phyloP scores from a whole-genome alignment of 306 rosid species.

The Cicer pinnatifidum region DNA sequence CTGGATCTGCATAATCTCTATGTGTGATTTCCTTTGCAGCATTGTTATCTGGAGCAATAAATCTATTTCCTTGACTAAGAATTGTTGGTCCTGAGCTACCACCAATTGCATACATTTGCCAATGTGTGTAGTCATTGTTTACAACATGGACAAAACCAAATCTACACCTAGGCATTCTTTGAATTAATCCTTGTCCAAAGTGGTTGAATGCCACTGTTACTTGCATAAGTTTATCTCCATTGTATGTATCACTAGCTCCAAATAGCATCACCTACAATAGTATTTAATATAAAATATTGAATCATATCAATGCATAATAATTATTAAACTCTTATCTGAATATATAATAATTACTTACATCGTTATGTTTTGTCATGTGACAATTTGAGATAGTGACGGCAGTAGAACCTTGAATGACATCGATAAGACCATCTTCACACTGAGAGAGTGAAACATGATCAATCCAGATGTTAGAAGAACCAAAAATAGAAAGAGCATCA shows the following conservation, averaged over 20 bases:
- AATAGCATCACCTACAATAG: conserved; percentile 39
- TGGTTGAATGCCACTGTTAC: conserved; percentile 47
- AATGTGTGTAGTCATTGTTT: conserved; percentile 84
- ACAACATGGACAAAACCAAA: conserved; percentile 74
- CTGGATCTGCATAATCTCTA: neutral
- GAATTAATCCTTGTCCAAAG: conserved; percentile 43
- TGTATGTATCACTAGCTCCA: conserved; percentile 14
- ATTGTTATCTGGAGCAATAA: conserved; percentile 63
- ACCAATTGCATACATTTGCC: conserved; percentile 90
- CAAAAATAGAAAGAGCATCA: conserved; percentile 44
- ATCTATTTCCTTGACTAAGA: conserved; percentile 83
- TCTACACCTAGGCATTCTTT: conserved; percentile 52
- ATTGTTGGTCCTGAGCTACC: conserved; percentile 78
- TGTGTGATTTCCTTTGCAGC: conserved; percentile 62
- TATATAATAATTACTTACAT: conserved; percentile 15
- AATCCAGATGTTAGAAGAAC: conserved; percentile 39
- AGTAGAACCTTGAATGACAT: conserved; percentile 37
- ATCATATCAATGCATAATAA: too few relatives aligned
- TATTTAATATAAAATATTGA: too few relatives aligned
- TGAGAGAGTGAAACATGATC: conserved; percentile 43
- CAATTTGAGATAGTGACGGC: conserved; percentile 43
- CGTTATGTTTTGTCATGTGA: conserved; percentile 48
- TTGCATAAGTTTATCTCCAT: conserved; percentile 28
- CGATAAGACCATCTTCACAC: conserved; percentile 40
- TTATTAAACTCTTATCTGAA: too few relatives aligned